Evolutionary conservation across 2,329 filamentous ascomycete species (phyloP), one percentile per base, ranked within the genome.

Genomic region (Penicillium palitans): DNA sequence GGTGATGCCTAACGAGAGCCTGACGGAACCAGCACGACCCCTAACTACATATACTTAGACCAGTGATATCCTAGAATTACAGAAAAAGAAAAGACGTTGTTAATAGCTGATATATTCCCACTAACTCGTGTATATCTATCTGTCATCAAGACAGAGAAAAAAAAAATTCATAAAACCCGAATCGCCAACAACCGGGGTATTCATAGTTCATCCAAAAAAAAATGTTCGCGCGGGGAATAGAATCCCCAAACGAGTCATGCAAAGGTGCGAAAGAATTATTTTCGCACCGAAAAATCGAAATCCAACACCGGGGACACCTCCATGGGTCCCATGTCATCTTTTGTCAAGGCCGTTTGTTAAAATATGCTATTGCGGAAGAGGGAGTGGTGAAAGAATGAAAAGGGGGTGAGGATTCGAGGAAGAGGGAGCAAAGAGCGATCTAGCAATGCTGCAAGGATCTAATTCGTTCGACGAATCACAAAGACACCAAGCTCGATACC

Each of bases 401-500:
- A 41, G 46, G 25, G 50, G 40, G 33, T 29, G 42, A 21, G 25
- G 19, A 29, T 8, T 33, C 19, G 31, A 12, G 21, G 40, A 35
- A 15, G 27, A 33, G 33, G 12, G 50, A 48, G 29, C 31, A 15
- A 33, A 35, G 6, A 42, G 41, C 17, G 13, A 49, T n/a, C 21
- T 10, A n/a, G 29, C 24, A 41, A 21, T 35, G 25, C 25, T 33
- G 52, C 44, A 33, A 44, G 6, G 40, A 53, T 46, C 66, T 67
- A 75, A 52, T 69, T 69, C 44, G 74, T 74, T 62, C 79, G 74
- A 50, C 77, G 77, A 64, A 82, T 79, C 58, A 82, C 78, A 63
- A 81, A 81, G 17, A 81, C 74, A 9, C 78, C 80, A 45, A 82
- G 66, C 63, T 81, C 79, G 27, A 81, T 67, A 0, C 76, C 76